Conservation (phyloP, 305 asterid genomes). For the Solanum hybrid region DNA sequence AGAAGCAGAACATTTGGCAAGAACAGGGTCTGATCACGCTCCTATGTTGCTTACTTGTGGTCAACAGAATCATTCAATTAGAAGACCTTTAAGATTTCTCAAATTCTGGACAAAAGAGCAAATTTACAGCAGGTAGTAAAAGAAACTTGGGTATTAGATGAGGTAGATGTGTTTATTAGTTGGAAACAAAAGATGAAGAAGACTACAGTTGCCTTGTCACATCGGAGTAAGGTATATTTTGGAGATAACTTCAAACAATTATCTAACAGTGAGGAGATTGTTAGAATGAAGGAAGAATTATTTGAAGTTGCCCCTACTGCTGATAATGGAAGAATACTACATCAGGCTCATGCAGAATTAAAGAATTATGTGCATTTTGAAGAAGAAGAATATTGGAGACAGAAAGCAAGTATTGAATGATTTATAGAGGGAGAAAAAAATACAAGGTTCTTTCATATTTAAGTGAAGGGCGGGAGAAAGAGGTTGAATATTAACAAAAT, state of each 20-base stretch:
- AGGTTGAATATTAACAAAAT: neutral
- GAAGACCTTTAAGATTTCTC: neutral
- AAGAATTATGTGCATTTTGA: too few relatives aligned
- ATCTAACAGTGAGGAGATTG: too few relatives aligned
- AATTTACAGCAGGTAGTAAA: neutral
- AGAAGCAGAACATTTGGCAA: neutral
- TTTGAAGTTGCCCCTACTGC: neutral
- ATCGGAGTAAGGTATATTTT: neutral
- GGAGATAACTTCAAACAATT: neutral
- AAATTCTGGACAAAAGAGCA: neutral
- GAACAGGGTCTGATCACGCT: too few relatives aligned
- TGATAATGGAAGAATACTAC: neutral
- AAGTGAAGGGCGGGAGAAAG: neutral
- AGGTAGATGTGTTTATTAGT: too few relatives aligned
- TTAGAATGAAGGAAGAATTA: neutral
- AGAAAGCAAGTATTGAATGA: neutral
- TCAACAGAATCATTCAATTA: neutral
- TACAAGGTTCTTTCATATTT: neutral
- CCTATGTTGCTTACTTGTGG: neutral
- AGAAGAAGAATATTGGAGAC: too few relatives aligned
- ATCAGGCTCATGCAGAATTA: neutral
- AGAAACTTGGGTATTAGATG: neutral
- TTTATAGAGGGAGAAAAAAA: neutral
- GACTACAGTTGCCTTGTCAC: neutral
- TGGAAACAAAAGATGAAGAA: neutral